Evolutionary conservation across 257 asterid species (phyloP), one percentile per base, ranked within the genome.

Genomic region (Solanum boliviense): DNA sequence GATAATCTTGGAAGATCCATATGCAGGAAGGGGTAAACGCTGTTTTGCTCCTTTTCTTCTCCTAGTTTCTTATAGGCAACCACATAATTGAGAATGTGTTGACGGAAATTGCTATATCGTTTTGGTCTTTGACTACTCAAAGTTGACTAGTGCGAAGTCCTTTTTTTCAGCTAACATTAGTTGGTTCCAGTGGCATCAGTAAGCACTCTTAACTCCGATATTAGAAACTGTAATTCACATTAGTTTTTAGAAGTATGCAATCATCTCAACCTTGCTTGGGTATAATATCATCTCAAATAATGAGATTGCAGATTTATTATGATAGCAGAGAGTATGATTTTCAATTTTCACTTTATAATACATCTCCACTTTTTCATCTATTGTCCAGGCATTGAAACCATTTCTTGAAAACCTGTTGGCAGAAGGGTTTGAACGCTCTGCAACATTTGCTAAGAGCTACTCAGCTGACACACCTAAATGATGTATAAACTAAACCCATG

Each of bases 121-220:
- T 44, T 44, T 15, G 67, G 39, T 27, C 85, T 44, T 79, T 44
- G 39, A 18, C 39, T 16, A 15, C 39, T 79, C 27, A 27, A 79
- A 7, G 27, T 44, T 41, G 65, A 78, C 65, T 25, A 13, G 36
- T 75, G 15, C 60, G 39, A 36, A 36, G 39, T 36, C 5, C 15
- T 68, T 52, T 62, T 88, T 91, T 85, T 91, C 96, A 95, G 99
- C 95, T 96, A 23, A 95, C 98, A 4, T 94, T 94, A 36, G 39
- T 38, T 97, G 92, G 86, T 76, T 89, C 99, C 99, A 74, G 98
- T 97, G 91, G 96, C 98, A 88, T 93, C 98, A 48, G 98, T 95
- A 91, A 92, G 98, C 89, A 71, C 84, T 81, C 83, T 25, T 87
- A 87, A 46, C 71, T 52, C 27, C 34, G 2, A 72, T 13, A 12